These are phyloP conservation scores for Yamadazyma friedrichii DNA, from an alignment of 1,139 yeast species.

Conservation along the genomic window DNA sequence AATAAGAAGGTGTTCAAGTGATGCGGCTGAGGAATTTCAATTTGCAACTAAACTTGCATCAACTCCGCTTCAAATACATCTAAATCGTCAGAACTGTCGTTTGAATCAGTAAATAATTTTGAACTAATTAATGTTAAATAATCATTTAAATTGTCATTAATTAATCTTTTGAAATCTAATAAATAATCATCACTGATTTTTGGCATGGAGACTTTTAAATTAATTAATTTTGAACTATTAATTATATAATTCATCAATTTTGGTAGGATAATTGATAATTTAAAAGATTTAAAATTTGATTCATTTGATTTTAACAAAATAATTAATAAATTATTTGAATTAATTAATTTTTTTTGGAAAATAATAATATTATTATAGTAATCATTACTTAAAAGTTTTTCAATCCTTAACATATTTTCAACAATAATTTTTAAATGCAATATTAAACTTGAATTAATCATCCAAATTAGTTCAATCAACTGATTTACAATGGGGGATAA, in stretches of 20 bases:
- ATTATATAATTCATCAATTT: constrained; percentile 1
- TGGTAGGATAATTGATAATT: not conserved
- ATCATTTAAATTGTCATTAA: constrained; percentile 4
- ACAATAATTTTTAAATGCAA: constrained; percentile 1
- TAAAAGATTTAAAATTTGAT: constrained; percentile 2
- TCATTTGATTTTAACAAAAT: constrained; percentile 5
- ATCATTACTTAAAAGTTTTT: constrained; percentile 2
- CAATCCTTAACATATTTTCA: constrained; percentile 1
- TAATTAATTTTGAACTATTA: not conserved
- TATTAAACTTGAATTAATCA: constrained; percentile 5
- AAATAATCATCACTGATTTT: constrained; percentile 1
- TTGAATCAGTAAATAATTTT: constrained; percentile 5
- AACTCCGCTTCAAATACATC: too few relatives aligned
- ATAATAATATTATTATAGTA: constrained; percentile 6
- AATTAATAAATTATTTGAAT: constrained; percentile 5
- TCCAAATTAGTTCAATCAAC: constrained; percentile 4
- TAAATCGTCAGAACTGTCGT: constrained; percentile 4
- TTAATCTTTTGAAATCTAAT: constrained; percentile 1
- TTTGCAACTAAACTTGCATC: too few relatives aligned
- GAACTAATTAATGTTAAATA: constrained; percentile 1
- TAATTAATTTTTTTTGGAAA: constrained; percentile 4
- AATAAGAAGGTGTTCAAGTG: too few relatives aligned
- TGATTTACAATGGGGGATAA: constrained; percentile 2
- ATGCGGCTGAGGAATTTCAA: too few relatives aligned
- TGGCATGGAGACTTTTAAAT: not conserved